Conservation (phyloP, 805 yeast species). For the Starmerella sirachaensis region DNA sequence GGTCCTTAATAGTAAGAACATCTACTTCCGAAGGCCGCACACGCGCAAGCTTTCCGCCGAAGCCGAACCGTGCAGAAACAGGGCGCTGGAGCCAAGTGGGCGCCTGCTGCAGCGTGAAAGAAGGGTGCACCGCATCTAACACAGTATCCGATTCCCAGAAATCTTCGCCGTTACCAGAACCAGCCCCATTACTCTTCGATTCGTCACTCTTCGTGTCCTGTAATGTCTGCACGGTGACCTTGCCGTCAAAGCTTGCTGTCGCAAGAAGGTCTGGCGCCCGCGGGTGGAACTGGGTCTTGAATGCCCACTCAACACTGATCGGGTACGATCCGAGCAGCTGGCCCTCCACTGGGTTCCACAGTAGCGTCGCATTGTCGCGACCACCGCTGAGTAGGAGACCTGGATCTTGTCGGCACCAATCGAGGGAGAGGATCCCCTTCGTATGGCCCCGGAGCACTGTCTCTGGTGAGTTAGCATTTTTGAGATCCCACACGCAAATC, state of each 20-base stretch:
- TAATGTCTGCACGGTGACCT: slow-evolving; percentile 64
- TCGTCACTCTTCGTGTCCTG: slow-evolving; percentile 56
- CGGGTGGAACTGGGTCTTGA: slow-evolving; percentile 80
- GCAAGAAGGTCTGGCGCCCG: slow-evolving; percentile 70
- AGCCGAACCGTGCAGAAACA: slow-evolving; percentile 70
- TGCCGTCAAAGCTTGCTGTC: slow-evolving; percentile 62
- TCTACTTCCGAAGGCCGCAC: slow-evolving; percentile 32
- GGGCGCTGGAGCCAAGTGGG: slow-evolving; percentile 81
- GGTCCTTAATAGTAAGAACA: slow-evolving; percentile 31
- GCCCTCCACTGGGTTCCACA: slow-evolving; percentile 84
- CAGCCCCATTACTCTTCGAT: slow-evolving; percentile 22
- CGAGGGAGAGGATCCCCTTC: slow-evolving; percentile 78
- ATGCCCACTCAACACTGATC: slow-evolving; percentile 86
- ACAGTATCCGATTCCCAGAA: slow-evolving; percentile 58
- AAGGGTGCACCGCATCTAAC: slow-evolving; percentile 40
- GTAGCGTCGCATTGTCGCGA: slow-evolving; percentile 70
- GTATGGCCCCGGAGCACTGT: slow-evolving; percentile 62
- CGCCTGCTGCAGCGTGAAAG: slow-evolving; percentile 60
- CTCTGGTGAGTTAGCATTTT: slow-evolving; percentile 89
- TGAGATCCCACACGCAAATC: slow-evolving; percentile 82
- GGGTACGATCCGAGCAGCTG: slow-evolving; percentile 75
- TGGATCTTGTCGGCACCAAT: slow-evolving; percentile 85
- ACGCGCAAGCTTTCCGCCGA: slow-evolving; percentile 77
- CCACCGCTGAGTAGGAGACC: slow-evolving; percentile 77
- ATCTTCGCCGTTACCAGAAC: slow-evolving; percentile 46